Evolutionary conservation across 129 eudicot genomes (phyloP), one percentile per base, ranked within the genome.

Genomic region (Tagetes patula): DNA sequence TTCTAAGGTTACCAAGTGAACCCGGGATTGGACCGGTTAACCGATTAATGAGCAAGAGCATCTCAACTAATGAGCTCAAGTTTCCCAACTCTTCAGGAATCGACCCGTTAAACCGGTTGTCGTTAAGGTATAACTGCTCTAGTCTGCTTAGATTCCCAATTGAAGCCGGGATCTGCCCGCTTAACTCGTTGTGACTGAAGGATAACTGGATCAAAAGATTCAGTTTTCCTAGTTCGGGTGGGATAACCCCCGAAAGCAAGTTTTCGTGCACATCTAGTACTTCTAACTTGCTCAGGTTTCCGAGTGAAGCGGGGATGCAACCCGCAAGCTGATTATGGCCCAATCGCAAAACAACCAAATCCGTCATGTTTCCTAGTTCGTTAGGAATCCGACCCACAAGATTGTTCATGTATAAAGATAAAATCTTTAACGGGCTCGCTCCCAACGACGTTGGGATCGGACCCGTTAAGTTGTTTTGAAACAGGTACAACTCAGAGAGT

Each of bases 311-410:
- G 0, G 88, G 85, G 45, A 81, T 69, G 3, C 78, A 30, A 70
- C 88, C 88, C 2, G 64, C 48, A 12, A 84, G 77, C 1, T 27
- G 32, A 64, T 84, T 84, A 2, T 54, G 65, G 27, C 13, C 52
- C 2, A 84, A 6, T 6, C 20, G 14, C 8, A 84, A 33, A 13
- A 10, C 13, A 41, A 27, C 47, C 7, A 82, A 43, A 10, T 41
- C 34, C 27, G 41, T 43, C 65, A 85, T 72, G 41, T 30, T 67
- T 42, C 75, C 77, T 13, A 70, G 46, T 32, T 78, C 73, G 1
- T 52, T 1, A 32, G 88, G 85, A 62, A 84, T 84, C 40, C 58
- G 54, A n/a, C 83, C 85, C 6, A 77, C 70, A 59, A 82, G 73
- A 6, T 74, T 6, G 63, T 82, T 82, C 66, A n/a, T 7, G 7